Evolutionary conservation across 148 eudicot genomes (phyloP).

Genomic region (Linanthus parryae): DNA sequence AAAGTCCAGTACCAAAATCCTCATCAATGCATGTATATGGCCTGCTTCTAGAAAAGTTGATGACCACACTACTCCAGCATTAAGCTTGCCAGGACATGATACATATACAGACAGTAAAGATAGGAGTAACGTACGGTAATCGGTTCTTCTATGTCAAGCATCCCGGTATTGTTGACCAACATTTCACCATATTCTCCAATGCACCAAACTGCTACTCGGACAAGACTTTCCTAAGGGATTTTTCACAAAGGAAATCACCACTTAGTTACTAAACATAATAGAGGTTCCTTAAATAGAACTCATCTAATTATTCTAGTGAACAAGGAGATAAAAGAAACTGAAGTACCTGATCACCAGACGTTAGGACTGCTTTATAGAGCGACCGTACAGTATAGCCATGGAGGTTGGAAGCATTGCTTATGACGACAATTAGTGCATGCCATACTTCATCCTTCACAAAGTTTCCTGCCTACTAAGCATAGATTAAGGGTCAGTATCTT

Average conservation of each 20-base stretch:
- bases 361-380: constrained; percentile 4
- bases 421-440: constrained; percentile 10
- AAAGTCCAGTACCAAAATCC: background rate
- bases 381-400: constrained; percentile 13
- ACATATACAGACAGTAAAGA: too few species aligned
- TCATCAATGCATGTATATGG: background rate
- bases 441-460: constrained; percentile 11
- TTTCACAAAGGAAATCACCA: constrained; percentile 8
- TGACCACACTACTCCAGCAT: too few species aligned
- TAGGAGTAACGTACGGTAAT: constrained; percentile 64
- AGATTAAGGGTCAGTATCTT: constrained; percentile 30
- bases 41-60: too few species aligned
- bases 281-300: constrained; percentile 1
- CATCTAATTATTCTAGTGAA: too few species aligned
- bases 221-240: constrained; percentile 69
- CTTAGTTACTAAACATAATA: constrained; percentile 7
- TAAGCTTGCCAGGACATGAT: too few species aligned
- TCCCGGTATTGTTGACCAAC: constrained; percentile 73
- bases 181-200: constrained; percentile 98
- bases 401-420: constrained; percentile 8
- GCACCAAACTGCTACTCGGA: constrained; percentile 96
- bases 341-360: constrained; percentile 42
- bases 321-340: too few species aligned
- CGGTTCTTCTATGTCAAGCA: constrained; percentile 88
- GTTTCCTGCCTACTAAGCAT: constrained; percentile 60